Conservation (phyloP, 169 alveolate genomes). For the Plasmodium billcollinsi region DNA sequence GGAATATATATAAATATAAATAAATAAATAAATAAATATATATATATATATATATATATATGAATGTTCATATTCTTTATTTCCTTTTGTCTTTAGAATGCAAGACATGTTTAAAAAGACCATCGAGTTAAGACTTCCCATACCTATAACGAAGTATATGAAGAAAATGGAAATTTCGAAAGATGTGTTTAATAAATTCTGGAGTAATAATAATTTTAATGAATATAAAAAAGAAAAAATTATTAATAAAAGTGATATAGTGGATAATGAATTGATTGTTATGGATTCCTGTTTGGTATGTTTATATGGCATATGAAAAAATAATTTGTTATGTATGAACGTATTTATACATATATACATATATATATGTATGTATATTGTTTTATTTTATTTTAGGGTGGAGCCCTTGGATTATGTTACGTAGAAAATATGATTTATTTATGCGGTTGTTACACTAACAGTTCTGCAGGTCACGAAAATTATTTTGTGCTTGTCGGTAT, state of each 20-base stretch:
- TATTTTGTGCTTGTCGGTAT: conserved; percentile 65
- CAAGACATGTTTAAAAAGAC: conserved; percentile 68
- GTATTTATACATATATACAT: neutral
- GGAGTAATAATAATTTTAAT: conserved; percentile 69
- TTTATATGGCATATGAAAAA: neutral
- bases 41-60: neutral
- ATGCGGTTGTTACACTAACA: conserved; percentile 48
- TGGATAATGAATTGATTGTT: conserved; percentile 27
- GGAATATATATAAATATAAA: neutral
- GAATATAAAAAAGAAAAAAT: conserved; percentile 44
- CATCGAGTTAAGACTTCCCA: conserved; percentile 54
- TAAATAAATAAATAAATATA: neutral
- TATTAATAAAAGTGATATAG: conserved; percentile 19
- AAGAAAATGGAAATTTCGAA: conserved; percentile 37
- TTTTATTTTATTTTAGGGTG: conserved; percentile 27
- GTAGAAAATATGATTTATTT: conserved; percentile 46
- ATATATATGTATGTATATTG: neutral
- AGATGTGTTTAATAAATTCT: conserved; percentile 50
- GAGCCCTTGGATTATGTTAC: conserved; percentile 37
- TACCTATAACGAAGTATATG: conserved; percentile 61
- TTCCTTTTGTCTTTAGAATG: conserved; percentile 26
- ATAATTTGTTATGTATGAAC: neutral
- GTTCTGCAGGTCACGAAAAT: conserved; percentile 37
- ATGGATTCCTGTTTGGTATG: conserved; percentile 30
- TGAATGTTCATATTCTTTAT: neutral